Evolutionary conservation across 345 rosid species (phyloP), one percentile per base, ranked within the genome.

Genomic region (Citrus sp.): DNA sequence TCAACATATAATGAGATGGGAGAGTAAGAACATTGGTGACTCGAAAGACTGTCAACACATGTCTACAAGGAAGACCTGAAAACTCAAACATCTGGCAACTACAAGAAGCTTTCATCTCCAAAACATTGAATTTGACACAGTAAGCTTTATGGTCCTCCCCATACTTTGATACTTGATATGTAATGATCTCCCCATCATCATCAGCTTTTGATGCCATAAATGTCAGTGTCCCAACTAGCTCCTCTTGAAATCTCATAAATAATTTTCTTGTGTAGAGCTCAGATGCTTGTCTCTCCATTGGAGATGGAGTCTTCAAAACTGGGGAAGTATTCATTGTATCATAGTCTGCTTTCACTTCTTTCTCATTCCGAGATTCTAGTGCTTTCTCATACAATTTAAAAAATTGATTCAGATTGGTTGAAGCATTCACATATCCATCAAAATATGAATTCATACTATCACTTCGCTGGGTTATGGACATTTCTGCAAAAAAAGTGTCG

Each of bases 11-110:
- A 67, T 85, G 89, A 54, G 87, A 85, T 6, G 89, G 91, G 35
- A 88, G 88, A 19, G 89, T 87, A 64, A 88, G 89, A 59, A 88
- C 86, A 46, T 88, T 88, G 64, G 87, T 87, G 27, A 85, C 89
- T 70, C 89, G 85, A 60, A 88, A 88, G 25, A 87, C 89, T 72
- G 91, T 84, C 79, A 88, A 67, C 49, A 87, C 82, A 72, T 88
- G 91, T 61, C 91, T 82, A 79, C 91, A 88, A 40, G 84, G 87
- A 77, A 88, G 79, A 34, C 89, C 91, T 1, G 91, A 87, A 82
- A 83, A 87, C 73, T 88, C 91, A 78, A 88, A 87, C 91, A 85
- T 88, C 83, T 85, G 91, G 83, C 91, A 88, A 79, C 88, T 88
- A 76, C 91, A 88, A 42, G 68, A 72, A 18, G 89, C 88, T 69